Percentiles rank a stretch among this genome's conserved stretches.
phyloP scores from a whole-genome alignment of 164 flowering plant genomes.

The Protea cynaroides region DNA sequence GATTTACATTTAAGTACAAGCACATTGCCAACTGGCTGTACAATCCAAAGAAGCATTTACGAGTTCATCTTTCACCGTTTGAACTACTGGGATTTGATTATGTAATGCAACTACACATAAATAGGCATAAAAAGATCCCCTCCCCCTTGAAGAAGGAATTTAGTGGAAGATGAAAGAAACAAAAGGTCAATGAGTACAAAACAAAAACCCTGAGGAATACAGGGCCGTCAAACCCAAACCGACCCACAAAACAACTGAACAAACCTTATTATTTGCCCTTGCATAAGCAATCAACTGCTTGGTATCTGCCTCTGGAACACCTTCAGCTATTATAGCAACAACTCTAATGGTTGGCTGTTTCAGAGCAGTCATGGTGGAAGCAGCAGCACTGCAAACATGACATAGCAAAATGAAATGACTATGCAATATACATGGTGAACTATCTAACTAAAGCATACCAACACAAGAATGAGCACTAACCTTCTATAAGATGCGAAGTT shows the following conservation, averaged over 20 bases:
- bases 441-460: not conserved
- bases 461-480: slow-evolving; percentile 27
- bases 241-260: too few relatives aligned
- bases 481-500: slow-evolving; percentile 96
- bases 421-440: slow-evolving; percentile 1
- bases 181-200: too few relatives aligned
- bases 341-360: slow-evolving; percentile 96
- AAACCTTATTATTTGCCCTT: slow-evolving; percentile 86
- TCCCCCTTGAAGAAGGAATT: not conserved
- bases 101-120: not conserved
- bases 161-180: too few relatives aligned
- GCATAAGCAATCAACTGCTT: slow-evolving; percentile 96
- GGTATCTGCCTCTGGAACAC: slow-evolving; percentile 95
- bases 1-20: not conserved
- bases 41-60: slow-evolving; percentile 1
- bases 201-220: too few relatives aligned
- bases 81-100: not conserved
- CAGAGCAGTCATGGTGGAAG: slow-evolving; percentile 89
- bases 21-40: slow-evolving; percentile 5
- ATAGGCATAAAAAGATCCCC: not conserved
- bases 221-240: too few relatives aligned
- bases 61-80: not conserved
- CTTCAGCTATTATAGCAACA: slow-evolving; percentile 97
- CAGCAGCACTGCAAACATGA: slow-evolving; percentile 71
- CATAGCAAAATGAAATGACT: slow-evolving; percentile 6